A percentile compares a stretch with the other conserved stretches of the same genome.
Evolutionary conservation across 768 basidiomycete species (phyloP).

Genomic region (Gloeopeniophorella convolvens): DNA sequence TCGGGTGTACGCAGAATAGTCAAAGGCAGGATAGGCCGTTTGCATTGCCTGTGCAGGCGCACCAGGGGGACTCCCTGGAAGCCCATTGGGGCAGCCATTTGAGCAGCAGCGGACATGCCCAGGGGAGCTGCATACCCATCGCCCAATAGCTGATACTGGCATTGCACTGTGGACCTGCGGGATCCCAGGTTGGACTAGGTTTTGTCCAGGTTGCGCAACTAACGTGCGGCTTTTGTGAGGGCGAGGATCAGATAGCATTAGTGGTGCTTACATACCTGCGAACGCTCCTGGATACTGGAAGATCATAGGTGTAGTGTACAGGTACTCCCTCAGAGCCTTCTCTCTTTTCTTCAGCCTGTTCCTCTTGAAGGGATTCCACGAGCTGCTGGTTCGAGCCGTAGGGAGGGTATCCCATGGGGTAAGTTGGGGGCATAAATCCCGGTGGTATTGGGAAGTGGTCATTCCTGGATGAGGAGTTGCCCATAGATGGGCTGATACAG

Average conservation of each 20-base stretch:
- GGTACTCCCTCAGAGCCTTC: slow-evolving; percentile 13
- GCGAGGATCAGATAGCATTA: background rate
- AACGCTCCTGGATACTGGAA: slow-evolving; percentile 14
- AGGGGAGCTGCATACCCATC: too few species aligned
- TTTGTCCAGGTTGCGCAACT: slow-evolving; percentile 15
- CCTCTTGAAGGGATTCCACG: slow-evolving; percentile 18
- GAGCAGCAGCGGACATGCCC: too few species aligned
- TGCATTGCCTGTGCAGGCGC: background rate
- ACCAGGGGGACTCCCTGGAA: background rate
- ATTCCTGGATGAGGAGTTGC: slow-evolving; percentile 12
- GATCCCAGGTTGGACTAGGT: slow-evolving; percentile 5
- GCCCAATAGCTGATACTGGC: background rate
- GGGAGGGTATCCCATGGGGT: slow-evolving; percentile 5
- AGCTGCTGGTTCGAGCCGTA: background rate
- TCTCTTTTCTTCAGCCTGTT: slow-evolving; percentile 15
- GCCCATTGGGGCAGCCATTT: background rate
- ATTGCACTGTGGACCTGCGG: slow-evolving; percentile 8
- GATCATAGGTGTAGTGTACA: slow-evolving; percentile 17
- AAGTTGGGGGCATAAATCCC: slow-evolving; percentile 6
- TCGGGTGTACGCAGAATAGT: slow-evolving; percentile 4
- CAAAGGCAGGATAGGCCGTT: background rate
- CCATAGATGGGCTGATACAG: slow-evolving; percentile 8
- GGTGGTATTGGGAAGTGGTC: slow-evolving; percentile 11
- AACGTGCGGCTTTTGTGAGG: background rate
- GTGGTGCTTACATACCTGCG: slow-evolving; percentile 5